Base-by-base conservation (phyloP, 106 monocot genomes). In the Dioscorea dumetorum region DNA sequence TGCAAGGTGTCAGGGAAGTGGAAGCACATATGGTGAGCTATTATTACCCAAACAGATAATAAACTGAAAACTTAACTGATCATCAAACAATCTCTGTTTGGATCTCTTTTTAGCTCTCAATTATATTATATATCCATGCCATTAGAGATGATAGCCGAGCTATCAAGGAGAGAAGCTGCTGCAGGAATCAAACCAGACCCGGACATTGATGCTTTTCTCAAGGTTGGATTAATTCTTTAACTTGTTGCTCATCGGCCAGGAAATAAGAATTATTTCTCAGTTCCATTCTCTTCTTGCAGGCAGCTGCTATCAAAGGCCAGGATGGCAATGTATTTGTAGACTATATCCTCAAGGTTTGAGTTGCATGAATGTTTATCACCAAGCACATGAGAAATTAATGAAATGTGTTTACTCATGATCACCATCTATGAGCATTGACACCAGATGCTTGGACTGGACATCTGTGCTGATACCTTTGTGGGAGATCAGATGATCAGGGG, bases 1-100 rank as follows among this genome's bases (percentile, higher is more conserved):
- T 20, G 74, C 87, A 20, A 83, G 79, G 73, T 83, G 80, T 60
- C 87, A 83, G 60, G 87, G 87, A 50, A 78, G 83, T 5, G 87
- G 87, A 48, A 56, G 74, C 50, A 77, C 78, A 17, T 78, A 83
- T 60, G 87, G 87, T 83, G 72, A 50, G 64, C 24, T 16, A 32
- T 33, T 8, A 15, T 22, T 2, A 61, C 31, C 31, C 63, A 9
- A 17, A 19, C 41, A 64, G 33, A 50, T 66, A 18, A 24, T 13
- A 18, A 48, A 13, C 16, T 24, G 8, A 18, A 18, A 48, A 19
- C 49, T 22, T 14, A 4, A 9, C 24, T 48, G n/a, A 24, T 8
- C 5, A 12, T 8, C 5, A 12, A 28, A 72, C 49, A 32, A 58
- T 35, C 18, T 4, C 33, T 62, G 23, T 17, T 11, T 63, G 62